Base-by-base conservation (phyloP, 176 grass and related monocot genomes). In the Musa troglodytarum region DNA sequence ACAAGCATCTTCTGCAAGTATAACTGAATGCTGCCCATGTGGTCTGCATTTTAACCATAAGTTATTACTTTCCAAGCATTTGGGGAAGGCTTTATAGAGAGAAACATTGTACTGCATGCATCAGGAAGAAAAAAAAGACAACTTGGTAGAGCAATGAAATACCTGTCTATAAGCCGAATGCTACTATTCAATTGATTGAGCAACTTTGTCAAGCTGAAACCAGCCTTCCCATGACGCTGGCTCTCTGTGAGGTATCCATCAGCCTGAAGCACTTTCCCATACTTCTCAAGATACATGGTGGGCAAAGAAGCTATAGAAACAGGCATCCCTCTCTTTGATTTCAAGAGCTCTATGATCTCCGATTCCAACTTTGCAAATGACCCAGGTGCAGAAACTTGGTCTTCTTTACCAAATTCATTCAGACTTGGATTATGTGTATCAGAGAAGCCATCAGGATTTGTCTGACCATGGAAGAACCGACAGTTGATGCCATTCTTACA, bases 401-500 rank as follows among this genome's bases (percentile, higher is more conserved):
- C 80, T 26, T 76, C 59, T 50, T 29, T 53, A 12, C 2, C 28
- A 56, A 78, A 54, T 13, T 74, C 70, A 70, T 57, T 50, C 49
- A 65, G 57, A 71, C 59, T 51, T 28, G 57, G 50, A 49, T 34
- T 56, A 74, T 73, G 59, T 22, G 25, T 19, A 53, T 87, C 19
- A 2, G 34, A 72, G 50, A 52, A 53, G 49, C 49, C 68, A 79
- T 81, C 78, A 51, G 22, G 74, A 10, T 59, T 8, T 1, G 49
- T n/a, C n/a, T 52, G 52, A 56, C 69, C 82, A 8, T 92, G 92
- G 71, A 75, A 80, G 50, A 78, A 89, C 15, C 4, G 11, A 77
- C 92, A 96, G 0, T 70, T 77, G 9, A 14, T 68, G n/a, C 86
- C 89, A 14, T 85, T 77, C 75, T 68, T 89, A 75, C 92, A 96